Conservation (phyloP, 352 stramenopile genomes). For the Phytophthora uliginosa region DNA sequence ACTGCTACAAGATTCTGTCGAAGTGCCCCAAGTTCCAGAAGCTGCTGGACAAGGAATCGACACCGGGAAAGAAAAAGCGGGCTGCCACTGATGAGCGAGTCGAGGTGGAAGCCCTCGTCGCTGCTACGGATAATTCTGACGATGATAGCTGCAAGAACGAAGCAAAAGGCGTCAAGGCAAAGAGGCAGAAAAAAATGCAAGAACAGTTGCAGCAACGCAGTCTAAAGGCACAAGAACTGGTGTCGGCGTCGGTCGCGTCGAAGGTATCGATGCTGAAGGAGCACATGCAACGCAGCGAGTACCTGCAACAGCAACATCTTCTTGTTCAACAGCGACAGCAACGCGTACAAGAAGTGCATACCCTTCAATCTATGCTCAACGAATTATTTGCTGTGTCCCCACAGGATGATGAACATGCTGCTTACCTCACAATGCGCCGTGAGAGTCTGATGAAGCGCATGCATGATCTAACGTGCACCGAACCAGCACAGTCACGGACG, state of each 20-base stretch:
- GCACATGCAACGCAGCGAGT: no score
- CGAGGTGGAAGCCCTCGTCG: not conserved
- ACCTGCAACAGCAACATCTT: no score
- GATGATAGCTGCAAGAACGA: no score
- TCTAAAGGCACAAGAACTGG: no score
- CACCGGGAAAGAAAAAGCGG: not conserved
- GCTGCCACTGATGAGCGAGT: not conserved
- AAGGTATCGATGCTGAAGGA: no score
- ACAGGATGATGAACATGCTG: not conserved
- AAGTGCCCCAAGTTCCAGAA: constrained; percentile 2
- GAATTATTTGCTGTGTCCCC: not conserved
- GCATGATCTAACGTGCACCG: no score
- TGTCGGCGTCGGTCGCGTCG: no score
- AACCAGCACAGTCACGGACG: no score
- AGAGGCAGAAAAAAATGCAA: no score
- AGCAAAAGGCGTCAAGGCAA: no score
- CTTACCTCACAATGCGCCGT: not conserved
- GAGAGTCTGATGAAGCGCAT: not conserved
- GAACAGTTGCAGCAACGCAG: no score
- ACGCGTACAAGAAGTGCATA: not conserved
- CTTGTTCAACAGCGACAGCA: not conserved
- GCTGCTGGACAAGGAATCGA: not conserved
- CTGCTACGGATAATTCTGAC: no score
- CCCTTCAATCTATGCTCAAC: not conserved
- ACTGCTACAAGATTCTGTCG: not conserved